phyloP scores from a whole-genome alignment of 345 rosid species.

The Eucalyptus paniculata region DNA sequence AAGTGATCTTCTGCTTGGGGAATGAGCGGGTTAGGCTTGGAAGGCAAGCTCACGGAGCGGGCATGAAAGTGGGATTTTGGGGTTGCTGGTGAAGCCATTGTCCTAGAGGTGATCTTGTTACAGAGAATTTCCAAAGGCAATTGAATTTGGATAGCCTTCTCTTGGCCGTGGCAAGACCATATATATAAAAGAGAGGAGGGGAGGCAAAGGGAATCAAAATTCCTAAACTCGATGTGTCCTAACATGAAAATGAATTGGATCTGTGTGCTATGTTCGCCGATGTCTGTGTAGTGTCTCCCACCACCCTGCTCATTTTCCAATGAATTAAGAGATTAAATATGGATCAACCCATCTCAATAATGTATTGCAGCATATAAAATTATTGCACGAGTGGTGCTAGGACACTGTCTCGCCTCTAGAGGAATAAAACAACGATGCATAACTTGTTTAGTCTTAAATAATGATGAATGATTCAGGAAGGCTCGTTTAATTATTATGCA shows the following conservation, averaged over 20 bases:
- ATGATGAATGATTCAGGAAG: neutral
- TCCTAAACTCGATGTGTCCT: neutral
- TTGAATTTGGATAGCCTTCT: neutral
- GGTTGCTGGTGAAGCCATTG: neutral
- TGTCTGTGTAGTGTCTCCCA: neutral
- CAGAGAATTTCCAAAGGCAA: neutral
- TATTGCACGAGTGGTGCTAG: neutral
- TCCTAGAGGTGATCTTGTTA: neutral
- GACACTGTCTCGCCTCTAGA: neutral
- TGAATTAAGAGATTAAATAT: neutral
- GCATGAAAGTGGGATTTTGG: neutral
- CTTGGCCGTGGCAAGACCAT: neutral
- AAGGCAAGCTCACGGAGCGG: neutral
- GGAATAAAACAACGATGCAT: neutral
- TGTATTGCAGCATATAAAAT: neutral
- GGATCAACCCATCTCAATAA: neutral
- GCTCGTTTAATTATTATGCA: neutral
- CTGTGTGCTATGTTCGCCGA: neutral
- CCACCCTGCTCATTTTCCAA: neutral
- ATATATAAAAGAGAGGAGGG: neutral
- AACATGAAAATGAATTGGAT: neutral
- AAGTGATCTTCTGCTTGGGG: neutral
- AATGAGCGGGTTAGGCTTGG: slow-evolving; percentile 5
- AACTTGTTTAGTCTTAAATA: neutral
- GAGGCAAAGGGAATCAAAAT: neutral